phyloP scores from a whole-genome alignment of 805 yeast species.

The Blastobotrys peoriensis region DNA sequence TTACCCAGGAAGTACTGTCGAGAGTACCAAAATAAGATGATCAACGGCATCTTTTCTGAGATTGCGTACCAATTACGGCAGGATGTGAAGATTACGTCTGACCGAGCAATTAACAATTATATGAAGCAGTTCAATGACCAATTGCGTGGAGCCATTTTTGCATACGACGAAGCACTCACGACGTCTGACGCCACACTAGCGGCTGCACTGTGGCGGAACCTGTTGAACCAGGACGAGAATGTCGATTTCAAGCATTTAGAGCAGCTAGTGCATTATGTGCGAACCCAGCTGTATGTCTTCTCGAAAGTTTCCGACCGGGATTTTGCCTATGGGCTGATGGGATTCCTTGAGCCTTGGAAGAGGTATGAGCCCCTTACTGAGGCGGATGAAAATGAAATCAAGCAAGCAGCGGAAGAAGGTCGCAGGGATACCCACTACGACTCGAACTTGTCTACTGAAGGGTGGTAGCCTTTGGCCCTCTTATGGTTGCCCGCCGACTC shows the following conservation, averaged over 20 bases:
- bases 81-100: conserved; percentile 78
- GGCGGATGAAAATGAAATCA: conserved; percentile 14
- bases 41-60: conserved; percentile 84
- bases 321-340: conserved; percentile 85
- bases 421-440: background rate
- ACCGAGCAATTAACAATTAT: conserved; percentile 76
- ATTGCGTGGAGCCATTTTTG: conserved; percentile 78
- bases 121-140: conserved; percentile 87
- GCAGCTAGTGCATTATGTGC: conserved; percentile 81
- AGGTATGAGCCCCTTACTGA: conserved; percentile 63
- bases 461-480: conserved; percentile 1
- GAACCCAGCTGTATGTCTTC: conserved; percentile 83
- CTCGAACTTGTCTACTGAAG: conserved; percentile 6
- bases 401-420: conserved; percentile 6
- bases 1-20: conserved; percentile 86
- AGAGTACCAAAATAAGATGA: conserved; percentile 85
- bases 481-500: background rate
- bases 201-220: conserved; percentile 57
- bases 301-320: conserved; percentile 84
- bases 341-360: conserved; percentile 76
- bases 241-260: conserved; percentile 80
- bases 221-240: conserved; percentile 78
- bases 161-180: conserved; percentile 87
- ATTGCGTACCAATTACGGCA: conserved; percentile 79
- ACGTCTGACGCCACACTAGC: conserved; percentile 47